These are phyloP conservation scores for Tilletia caries DNA, from an alignment of 1,284 basidiomycete genomes.

Conservation along the genomic window DNA sequence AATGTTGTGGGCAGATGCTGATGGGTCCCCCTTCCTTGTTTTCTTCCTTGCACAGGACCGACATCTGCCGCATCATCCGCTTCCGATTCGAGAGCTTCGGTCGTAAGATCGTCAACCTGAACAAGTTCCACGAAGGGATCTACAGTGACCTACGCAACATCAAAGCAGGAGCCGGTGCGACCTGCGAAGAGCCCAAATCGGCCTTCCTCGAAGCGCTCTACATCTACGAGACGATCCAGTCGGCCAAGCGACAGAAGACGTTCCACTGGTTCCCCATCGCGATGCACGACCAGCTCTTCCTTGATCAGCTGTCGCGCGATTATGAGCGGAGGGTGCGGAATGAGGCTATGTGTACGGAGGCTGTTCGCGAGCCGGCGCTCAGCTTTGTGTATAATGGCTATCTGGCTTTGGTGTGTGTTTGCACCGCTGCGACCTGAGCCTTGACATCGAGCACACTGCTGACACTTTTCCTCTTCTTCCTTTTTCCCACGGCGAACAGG, in stretches of 20 bases:
- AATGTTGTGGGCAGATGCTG: background rate
- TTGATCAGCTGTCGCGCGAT: conserved; percentile 12
- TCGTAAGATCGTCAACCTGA: conserved; percentile 7
- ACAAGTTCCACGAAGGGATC: conserved; percentile 15
- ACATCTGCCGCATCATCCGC: conserved; percentile 15
- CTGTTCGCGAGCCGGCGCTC: conserved; percentile 16
- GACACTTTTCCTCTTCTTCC: background rate
- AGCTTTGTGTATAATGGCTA: conserved; percentile 2
- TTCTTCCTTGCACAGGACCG: background rate
- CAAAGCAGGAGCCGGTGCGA: background rate
- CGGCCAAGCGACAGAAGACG: conserved; percentile 9
- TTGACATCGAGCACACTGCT: background rate
- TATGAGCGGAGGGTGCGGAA: background rate
- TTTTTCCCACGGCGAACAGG: background rate
- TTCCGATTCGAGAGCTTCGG: conserved; percentile 14
- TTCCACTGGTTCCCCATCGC: conserved; percentile 9
- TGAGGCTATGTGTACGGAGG: conserved; percentile 10
- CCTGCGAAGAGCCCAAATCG: conserved; percentile 5
- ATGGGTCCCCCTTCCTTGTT: background rate
- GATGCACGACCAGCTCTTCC: conserved; percentile 16
- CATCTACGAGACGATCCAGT: conserved; percentile 7
- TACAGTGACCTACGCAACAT: conserved; percentile 12
- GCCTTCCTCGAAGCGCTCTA: conserved; percentile 13
- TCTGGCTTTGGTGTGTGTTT: background rate
- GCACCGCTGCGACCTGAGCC: background rate